Evolutionary conservation across 2,329 filamentous ascomycete genomes (phyloP).

Genomic region (Xylaria sp.): DNA sequence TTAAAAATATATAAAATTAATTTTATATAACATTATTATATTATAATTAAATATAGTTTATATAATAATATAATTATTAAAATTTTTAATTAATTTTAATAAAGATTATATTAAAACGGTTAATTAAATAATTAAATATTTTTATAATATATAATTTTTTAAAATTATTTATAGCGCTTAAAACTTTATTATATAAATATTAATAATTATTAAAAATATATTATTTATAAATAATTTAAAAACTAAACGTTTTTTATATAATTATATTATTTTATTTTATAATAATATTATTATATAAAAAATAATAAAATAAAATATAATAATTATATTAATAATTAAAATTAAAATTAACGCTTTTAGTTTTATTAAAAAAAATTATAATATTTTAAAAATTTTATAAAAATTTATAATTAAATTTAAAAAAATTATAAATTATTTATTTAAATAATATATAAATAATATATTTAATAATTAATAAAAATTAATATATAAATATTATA

Average conservation of each 20-base stretch:
- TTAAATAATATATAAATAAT: conserved; percentile 5
- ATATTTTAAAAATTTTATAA: background rate
- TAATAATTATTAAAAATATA: background rate
- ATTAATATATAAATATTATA: background rate
- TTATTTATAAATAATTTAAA: background rate
- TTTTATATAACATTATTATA: background rate
- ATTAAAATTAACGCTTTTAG: background rate
- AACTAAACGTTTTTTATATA: background rate
- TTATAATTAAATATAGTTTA: background rate
- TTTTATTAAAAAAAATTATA: background rate
- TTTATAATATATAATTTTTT: background rate
- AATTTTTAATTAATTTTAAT: background rate
- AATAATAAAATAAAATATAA: background rate
- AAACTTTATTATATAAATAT: background rate
- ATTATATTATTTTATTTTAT: background rate
- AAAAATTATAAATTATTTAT: background rate
- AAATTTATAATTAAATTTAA: background rate
- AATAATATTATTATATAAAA: conserved; percentile 8
- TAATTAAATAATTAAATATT: background rate
- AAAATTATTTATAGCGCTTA: background rate
- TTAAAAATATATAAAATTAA: background rate
- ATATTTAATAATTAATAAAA: background rate
- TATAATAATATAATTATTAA: background rate
- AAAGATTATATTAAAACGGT: background rate
- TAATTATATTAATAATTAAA: background rate